Percentiles rank a stretch among this genome's conserved stretches.
These are phyloP conservation scores for Erodium maritimum DNA, from an alignment of 345 rosid species.

Conservation along the genomic window DNA sequence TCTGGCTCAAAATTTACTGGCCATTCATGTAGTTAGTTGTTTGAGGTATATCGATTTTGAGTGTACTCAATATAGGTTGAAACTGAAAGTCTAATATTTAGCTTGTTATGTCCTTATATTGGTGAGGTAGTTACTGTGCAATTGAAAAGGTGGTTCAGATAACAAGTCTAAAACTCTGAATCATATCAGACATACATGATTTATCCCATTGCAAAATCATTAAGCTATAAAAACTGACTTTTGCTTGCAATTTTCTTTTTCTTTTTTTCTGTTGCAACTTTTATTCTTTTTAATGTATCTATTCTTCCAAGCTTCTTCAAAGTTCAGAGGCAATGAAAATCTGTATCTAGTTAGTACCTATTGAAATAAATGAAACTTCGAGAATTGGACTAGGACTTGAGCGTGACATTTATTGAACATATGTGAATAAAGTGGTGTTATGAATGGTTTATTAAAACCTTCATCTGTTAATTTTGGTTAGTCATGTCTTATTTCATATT, in stretches of 20 bases:
- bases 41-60: not conserved
- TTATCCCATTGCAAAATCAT: not conserved
- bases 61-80: not conserved
- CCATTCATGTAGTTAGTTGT: not conserved
- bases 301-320: too few species aligned
- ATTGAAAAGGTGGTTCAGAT: not conserved
- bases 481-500: not conserved
- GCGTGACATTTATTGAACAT: too few species aligned
- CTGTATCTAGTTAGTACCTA: too few species aligned
- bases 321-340: too few species aligned
- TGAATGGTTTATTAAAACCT: not conserved
- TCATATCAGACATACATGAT: not conserved
- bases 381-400: too few species aligned
- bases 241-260: too few species aligned
- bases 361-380: too few species aligned
- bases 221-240: too few species aligned
- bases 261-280: too few species aligned
- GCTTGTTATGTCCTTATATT: not conserved
- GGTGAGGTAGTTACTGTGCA: not conserved
- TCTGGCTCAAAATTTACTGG: too few species aligned
- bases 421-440: too few species aligned
- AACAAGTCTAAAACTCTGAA: not conserved
- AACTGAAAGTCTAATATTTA: not conserved
- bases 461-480: not conserved
- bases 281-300: too few species aligned